Base-by-base conservation (phyloP, 768 basidiomycete species). In the Boletus rufocinnamomeus region DNA sequence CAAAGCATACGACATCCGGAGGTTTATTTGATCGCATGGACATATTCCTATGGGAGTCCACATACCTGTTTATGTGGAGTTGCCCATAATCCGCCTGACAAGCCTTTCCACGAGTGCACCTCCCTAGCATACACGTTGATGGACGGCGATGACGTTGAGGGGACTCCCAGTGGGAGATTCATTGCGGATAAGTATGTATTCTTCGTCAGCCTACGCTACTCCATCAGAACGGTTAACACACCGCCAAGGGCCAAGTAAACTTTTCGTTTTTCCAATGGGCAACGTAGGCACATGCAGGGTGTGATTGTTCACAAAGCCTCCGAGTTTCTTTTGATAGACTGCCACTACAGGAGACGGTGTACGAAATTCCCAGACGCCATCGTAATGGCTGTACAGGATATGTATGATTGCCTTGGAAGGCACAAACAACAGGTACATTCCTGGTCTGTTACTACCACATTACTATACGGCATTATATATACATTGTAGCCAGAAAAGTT, bases 251-350 rank as follows among this genome's bases (percentile, higher is more conserved):
- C 4, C 25, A 49, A 25, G 23, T 27, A 46, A n/a, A 34, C 37
- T 56, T 28, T 49, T 48, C 21, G 41, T 49, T 64, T 64, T 60
- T 64, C 46, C 63, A 63, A 63, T 59, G 10, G 34, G 30, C 23
- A 8, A 34, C n/a, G 57, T 54, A 32, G 16, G 7, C n/a, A n/a
- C n/a, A n/a, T 27, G n/a, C 25, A 60, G 37, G 23, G 49, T 34
- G 46, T 52, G 40, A 2, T 16, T 19, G 25, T 40, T 54, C 37
- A 45, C 40, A 6, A 17, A 13, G 28, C 28, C 30, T 43, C 46
- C 6, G 14, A 3, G 9, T 27, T 56, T 40, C 8, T 27, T 21
- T 35, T 13, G 49, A 28, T 3, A 25, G 41, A 35, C 11, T 27
- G 28, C 21, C 32, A 35, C 40, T 28, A 19, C 4, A 11, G 19